Evolutionary conservation across 2,329 filamentous ascomycete species (phyloP).

Genomic region (Fusarium sterilihyphosum): DNA sequence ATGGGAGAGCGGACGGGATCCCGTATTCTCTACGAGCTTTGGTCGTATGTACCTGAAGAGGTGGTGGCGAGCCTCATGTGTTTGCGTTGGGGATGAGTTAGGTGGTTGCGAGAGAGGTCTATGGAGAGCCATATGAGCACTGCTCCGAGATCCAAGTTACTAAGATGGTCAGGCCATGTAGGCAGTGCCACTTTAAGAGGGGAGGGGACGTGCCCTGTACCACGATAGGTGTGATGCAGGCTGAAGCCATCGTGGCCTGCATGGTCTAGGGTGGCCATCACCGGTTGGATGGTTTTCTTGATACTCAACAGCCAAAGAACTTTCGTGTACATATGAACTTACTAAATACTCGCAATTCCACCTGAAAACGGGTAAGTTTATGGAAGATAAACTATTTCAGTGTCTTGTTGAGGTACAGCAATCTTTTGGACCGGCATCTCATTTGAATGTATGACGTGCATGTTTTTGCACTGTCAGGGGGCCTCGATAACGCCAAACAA

Average conservation of each 20-base stretch:
- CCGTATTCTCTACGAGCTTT: conserved; percentile 31
- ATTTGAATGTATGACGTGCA: background rate
- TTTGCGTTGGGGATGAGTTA: background rate
- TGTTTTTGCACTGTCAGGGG: background rate
- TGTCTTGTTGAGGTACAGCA: background rate
- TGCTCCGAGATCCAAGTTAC: background rate
- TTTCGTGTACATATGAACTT: background rate
- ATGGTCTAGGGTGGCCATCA: background rate
- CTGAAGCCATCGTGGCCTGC: background rate
- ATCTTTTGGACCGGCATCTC: background rate
- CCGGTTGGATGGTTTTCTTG: background rate
- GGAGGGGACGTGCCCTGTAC: background rate
- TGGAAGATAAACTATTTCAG: background rate
- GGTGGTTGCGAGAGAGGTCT: too few species aligned
- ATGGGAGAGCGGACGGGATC: conserved; percentile 32
- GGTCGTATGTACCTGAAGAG: background rate
- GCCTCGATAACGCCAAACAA: background rate
- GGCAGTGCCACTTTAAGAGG: background rate
- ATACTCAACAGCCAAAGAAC: background rate
- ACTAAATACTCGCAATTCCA: too few species aligned
- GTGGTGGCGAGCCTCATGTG: background rate
- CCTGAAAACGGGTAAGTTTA: background rate
- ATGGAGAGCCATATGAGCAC: background rate
- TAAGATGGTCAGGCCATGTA: too few species aligned
- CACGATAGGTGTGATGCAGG: background rate